These are phyloP conservation scores for Waitea zeae DNA, from an alignment of 1,284 basidiomycete species.

Conservation along the genomic window DNA sequence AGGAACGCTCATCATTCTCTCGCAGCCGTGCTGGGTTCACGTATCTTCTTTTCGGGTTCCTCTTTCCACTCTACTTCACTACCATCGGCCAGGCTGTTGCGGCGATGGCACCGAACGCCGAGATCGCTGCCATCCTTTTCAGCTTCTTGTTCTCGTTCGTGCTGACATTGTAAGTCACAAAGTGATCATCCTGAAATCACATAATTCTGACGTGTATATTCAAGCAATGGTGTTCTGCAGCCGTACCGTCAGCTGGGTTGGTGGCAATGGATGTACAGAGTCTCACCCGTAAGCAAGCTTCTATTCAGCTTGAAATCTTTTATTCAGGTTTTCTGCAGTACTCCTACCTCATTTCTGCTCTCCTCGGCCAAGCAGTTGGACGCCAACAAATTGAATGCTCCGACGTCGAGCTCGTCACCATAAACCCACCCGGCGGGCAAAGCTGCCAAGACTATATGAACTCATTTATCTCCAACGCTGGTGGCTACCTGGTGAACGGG, in stretches of 20 bases:
- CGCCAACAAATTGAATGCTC: conserved; percentile 28
- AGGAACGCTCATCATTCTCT: conserved; percentile 26
- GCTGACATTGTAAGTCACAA: conserved; percentile 44
- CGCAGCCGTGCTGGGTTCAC: conserved; percentile 33
- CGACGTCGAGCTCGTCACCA: conserved; percentile 21
- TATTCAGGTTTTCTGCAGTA: conserved; percentile 61
- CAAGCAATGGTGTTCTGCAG: conserved; percentile 49
- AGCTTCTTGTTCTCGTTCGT: conserved; percentile 45
- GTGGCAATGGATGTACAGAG: conserved; percentile 56
- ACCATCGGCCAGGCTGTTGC: conserved; percentile 48
- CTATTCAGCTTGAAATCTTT: too few species aligned
- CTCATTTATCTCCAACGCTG: conserved; percentile 31
- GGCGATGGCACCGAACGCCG: conserved; percentile 43
- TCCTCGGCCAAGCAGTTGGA: conserved; percentile 27
- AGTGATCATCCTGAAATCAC: conserved; percentile 3
- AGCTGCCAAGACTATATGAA: conserved; percentile 44
- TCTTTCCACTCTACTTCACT: conserved; percentile 35
- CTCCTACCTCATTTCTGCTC: conserved; percentile 48
- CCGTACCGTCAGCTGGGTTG: conserved; percentile 49
- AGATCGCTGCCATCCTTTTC: conserved; percentile 51
- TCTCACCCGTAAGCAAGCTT: too few species aligned
- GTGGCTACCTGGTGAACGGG: conserved; percentile 55
- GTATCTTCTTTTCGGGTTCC: conserved; percentile 26
- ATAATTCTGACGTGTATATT: conserved; percentile 11
- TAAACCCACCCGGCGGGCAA: conserved; percentile 42